These are phyloP conservation scores for Starmerella asiatica DNA, from an alignment of 805 yeast genomes.

Conservation along the genomic window DNA sequence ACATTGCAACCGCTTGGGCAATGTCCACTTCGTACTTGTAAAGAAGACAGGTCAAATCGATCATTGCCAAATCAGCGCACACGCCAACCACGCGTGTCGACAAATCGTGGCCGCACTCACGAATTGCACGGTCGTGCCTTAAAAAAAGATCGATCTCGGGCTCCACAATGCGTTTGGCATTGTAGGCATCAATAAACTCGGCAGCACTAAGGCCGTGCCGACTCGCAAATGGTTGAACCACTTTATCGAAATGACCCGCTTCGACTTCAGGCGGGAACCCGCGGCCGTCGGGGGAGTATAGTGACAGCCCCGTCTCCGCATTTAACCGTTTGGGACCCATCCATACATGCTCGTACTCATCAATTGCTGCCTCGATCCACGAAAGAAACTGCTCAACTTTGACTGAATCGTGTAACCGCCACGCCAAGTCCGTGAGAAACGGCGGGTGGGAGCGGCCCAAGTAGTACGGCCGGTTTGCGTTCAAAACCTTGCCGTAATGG, in stretches of 20 bases:
- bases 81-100: slow-evolving; percentile 78
- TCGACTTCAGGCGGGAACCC: slow-evolving; percentile 99
- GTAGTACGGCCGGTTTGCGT: slow-evolving; percentile 88
- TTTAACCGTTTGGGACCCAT: slow-evolving; percentile 59
- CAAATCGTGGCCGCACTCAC: slow-evolving; percentile 96
- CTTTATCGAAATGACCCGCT: slow-evolving; percentile 65
- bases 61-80: slow-evolving; percentile 80
- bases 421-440: slow-evolving; percentile 83
- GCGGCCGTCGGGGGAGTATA: slow-evolving; percentile 77
- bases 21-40: slow-evolving; percentile 87
- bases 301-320: slow-evolving; percentile 59
- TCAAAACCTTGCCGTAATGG: slow-evolving; percentile 82
- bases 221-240: slow-evolving; percentile 52
- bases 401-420: slow-evolving; percentile 32
- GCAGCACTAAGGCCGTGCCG: slow-evolving; percentile 46
- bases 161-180: slow-evolving; percentile 49
- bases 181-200: slow-evolving; percentile 58
- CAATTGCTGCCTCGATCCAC: slow-evolving; percentile 65
- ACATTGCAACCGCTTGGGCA: slow-evolving; percentile 45
- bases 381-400: slow-evolving; percentile 43
- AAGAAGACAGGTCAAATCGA: slow-evolving; percentile 71
- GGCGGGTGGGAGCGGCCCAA: slow-evolving; percentile 93
- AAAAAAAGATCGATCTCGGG: slow-evolving; percentile 82
- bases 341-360: slow-evolving; percentile 80
- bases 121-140: slow-evolving; percentile 81